Conservation (phyloP, 2,329 filamentous ascomycete genomes). For the Trematosphaeria pertusa region DNA sequence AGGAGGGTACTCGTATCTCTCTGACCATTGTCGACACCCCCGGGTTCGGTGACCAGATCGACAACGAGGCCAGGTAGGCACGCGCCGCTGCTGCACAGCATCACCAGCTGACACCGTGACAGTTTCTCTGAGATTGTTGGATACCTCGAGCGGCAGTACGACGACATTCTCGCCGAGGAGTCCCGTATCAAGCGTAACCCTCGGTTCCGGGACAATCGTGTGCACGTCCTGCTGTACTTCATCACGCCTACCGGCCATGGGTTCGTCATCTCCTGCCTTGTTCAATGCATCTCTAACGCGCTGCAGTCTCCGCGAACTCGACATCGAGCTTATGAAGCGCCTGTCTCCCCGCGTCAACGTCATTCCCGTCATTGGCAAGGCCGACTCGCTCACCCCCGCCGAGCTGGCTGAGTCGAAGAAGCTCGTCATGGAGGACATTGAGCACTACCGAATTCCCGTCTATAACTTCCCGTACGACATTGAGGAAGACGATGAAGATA, state of each 20-base stretch:
- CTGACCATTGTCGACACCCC: slow-evolving; percentile 98
- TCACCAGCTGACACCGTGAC: slow-evolving; percentile 22
- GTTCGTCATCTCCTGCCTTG: slow-evolving; percentile 57
- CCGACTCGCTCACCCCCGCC: slow-evolving; percentile 93
- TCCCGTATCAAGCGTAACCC: slow-evolving; percentile 99
- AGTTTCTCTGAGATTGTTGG: slow-evolving; percentile 98
- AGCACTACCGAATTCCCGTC: slow-evolving; percentile 98
- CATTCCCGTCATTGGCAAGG: slow-evolving; percentile 98
- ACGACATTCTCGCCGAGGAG: slow-evolving; percentile 98
- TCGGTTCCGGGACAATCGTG: slow-evolving; percentile 97
- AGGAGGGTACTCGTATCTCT: slow-evolving; percentile 97
- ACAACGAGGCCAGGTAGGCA: slow-evolving; percentile 92
- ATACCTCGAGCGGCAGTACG: slow-evolving; percentile 98
- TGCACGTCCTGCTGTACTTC: slow-evolving; percentile 98
- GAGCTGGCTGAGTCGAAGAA: slow-evolving; percentile 99
- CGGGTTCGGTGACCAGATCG: slow-evolving; percentile 97
- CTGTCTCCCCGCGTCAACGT: slow-evolving; percentile 98
- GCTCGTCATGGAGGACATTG: slow-evolving; percentile 99
- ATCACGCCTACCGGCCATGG: slow-evolving; percentile 97
- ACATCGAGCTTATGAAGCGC: slow-evolving; percentile 99
- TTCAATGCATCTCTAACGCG: slow-evolving; percentile 21
- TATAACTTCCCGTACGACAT: slow-evolving; percentile 99
- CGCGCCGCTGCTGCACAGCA: neutral
- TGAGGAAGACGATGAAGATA: slow-evolving; percentile 99
- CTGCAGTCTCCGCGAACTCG: slow-evolving; percentile 88